phyloP scores from a whole-genome alignment of 139 green algal species.

The Spirogloea muscicola region DNA sequence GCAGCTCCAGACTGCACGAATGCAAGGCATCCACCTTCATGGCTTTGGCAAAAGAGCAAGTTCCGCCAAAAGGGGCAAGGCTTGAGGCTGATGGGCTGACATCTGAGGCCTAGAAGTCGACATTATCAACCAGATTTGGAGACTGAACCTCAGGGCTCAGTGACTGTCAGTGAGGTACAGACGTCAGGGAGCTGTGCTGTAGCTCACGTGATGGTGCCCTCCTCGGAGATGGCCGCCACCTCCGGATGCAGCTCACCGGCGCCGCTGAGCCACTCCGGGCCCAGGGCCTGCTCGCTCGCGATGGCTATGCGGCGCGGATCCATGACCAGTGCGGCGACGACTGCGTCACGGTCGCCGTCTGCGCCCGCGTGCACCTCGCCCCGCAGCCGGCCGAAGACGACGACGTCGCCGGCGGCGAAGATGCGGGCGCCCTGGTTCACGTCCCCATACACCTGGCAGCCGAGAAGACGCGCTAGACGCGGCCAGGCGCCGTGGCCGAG shows the following conservation, averaged over 20 bases:
- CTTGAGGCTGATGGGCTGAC: too few species aligned
- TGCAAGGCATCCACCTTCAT: too few species aligned
- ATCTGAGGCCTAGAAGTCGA: too few species aligned
- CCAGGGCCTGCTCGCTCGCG: conserved; percentile 20
- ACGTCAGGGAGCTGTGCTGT: too few species aligned
- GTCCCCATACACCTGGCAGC: conserved; percentile 47
- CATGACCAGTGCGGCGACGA: conserved; percentile 51
- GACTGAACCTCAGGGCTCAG: too few species aligned
- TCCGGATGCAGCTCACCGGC: neutral
- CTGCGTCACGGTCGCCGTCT: conserved; percentile 15
- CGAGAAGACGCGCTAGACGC: neutral
- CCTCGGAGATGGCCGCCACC: neutral
- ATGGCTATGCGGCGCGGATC: conserved; percentile 40
- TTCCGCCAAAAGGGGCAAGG: too few species aligned
- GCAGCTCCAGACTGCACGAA: too few species aligned
- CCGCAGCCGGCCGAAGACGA: conserved; percentile 52
- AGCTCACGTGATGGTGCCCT: conserved; percentile 8
- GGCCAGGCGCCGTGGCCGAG: neutral
- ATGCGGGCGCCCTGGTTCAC: conserved; percentile 39
- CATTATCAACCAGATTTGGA: too few species aligned
- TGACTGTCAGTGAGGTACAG: too few species aligned
- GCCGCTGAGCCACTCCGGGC: conserved; percentile 11
- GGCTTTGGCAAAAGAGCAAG: too few species aligned
- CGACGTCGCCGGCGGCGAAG: conserved; percentile 47
- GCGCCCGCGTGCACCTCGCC: conserved; percentile 51